Base-by-base conservation (phyloP, 257 asterid genomes). In the Cruciata laevipes region DNA sequence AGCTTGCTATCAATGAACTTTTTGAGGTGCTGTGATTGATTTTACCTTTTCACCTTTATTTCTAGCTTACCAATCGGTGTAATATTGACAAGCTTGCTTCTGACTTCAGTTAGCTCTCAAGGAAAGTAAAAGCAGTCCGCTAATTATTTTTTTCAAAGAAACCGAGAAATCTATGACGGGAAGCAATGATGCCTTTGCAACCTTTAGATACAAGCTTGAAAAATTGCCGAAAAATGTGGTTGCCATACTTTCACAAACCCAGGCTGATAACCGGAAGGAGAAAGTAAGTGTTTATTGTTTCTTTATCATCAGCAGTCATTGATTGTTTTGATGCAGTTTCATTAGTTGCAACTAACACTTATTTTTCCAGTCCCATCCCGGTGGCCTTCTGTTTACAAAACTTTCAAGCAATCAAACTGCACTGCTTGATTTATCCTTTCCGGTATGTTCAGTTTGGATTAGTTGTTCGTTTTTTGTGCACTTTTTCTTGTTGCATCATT, bases 361-460 rank as follows among this genome's bases (percentile, higher is more conserved):
- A 61, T 62, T 63, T 55, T 74, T 60, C 7, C 86, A 91, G 98
- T 78, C 92, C 70, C 95, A 87, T 77, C 85, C 95, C 67, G 90
- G 95, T 38, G 96, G 96, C 66, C 76, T 87, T 78, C 80, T 91
- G 63, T 87, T 92, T 77, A 86, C 95, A 24, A 87, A 89, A 76
- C 87, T 89, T 71, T 96, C 96, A 71, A 78, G 96, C 87, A 87
- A 82, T 83, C 98, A 92, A 78, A 86, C 96, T 32, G 95, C 98
- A 52, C 68, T 92, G 76, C 96, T 92, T 51, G 98, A 92, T 83
- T 90, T 92, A 68, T 89, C 96, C 40, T 87, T 89, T 67, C 96
- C 96, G 81, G 97, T 92, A 87, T 65, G 91, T 70, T 56, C 21
- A 12, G 23, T 33, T 67, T 42, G 35, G 59, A 42, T 63, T 6